These are phyloP conservation scores for Lipomyces oligophaga DNA, from an alignment of 805 yeast genomes.

Conservation along the genomic window DNA sequence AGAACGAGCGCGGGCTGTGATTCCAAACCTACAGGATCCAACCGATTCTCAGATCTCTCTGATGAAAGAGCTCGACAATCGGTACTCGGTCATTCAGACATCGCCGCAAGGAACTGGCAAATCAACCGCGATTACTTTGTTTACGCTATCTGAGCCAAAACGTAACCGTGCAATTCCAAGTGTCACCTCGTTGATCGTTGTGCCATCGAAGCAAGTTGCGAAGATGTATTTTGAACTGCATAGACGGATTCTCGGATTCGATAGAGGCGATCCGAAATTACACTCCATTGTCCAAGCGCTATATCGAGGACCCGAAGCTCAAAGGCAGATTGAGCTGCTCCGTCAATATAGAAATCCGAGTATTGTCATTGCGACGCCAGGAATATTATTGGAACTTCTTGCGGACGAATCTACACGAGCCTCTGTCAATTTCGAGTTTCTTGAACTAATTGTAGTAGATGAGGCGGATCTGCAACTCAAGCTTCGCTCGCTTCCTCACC, in stretches of 20 bases:
- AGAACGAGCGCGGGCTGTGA: not conserved
- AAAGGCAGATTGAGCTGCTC: constrained; percentile 31
- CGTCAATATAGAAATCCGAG: constrained; percentile 37
- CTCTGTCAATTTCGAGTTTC: constrained; percentile 13
- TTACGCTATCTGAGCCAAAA: constrained; percentile 29
- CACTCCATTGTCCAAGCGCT: constrained; percentile 31
- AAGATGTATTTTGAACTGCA: no score
- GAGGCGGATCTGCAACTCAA: constrained; percentile 27
- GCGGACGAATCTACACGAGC: constrained; percentile 9
- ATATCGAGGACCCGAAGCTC: constrained; percentile 33
- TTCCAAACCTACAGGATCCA: not conserved
- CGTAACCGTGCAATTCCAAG: constrained; percentile 11
- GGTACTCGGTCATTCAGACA: constrained; percentile 31
- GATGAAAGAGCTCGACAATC: constrained; percentile 10
- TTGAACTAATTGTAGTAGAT: constrained; percentile 27
- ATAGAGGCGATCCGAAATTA: constrained; percentile 29
- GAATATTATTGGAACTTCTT: constrained; percentile 45
- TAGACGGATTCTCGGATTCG: no score
- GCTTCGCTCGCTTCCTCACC: not conserved
- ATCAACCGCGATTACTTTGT: constrained; percentile 35
- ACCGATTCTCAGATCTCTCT: constrained; percentile 19
- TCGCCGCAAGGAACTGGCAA: constrained; percentile 39
- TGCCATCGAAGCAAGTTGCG: constrained; percentile 37
- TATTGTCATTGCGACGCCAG: constrained; percentile 55
- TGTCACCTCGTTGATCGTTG: constrained; percentile 35